These are phyloP conservation scores for Brettanomyces sp. DNA, from an alignment of 805 yeast genomes.

Conservation along the genomic window DNA sequence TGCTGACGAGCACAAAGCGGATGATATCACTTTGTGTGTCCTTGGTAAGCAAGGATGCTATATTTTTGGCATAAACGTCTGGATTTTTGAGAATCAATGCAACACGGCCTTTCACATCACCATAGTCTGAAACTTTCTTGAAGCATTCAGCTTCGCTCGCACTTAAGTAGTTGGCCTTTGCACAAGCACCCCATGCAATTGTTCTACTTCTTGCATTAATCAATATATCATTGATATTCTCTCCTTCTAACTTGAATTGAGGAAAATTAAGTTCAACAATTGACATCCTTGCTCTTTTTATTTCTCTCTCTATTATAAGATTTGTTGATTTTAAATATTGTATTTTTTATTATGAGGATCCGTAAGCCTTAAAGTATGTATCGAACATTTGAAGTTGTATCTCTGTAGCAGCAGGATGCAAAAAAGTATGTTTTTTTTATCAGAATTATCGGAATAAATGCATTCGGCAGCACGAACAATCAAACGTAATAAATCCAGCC, in stretches of 20 bases:
- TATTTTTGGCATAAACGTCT: constrained; percentile 43
- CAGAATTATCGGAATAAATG: too few species aligned
- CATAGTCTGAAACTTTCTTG: constrained; percentile 24
- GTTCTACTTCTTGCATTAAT: constrained; percentile 67
- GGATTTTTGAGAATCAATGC: constrained; percentile 34
- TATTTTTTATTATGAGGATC: too few species aligned
- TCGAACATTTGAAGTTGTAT: too few species aligned
- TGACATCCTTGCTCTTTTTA: constrained; percentile 8
- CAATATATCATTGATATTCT: constrained; percentile 54
- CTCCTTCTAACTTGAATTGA: constrained; percentile 42
- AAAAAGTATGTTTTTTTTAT: too few species aligned
- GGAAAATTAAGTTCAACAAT: constrained; percentile 13
- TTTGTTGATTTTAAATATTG: too few species aligned
- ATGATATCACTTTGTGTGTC: constrained; percentile 53
- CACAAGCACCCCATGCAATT: constrained; percentile 88
- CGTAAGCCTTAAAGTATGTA: too few species aligned
- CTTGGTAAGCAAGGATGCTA: constrained; percentile 45
- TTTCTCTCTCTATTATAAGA: not conserved
- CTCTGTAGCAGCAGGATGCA: too few species aligned
- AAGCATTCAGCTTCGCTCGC: constrained; percentile 52
- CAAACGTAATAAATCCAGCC: too few species aligned
- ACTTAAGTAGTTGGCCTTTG: constrained; percentile 60
- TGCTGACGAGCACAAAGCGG: constrained; percentile 52
- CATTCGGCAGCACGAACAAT: too few species aligned
- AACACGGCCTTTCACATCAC: constrained; percentile 31